These are phyloP conservation scores for Orbilia quercus DNA, from an alignment of 2,329 filamentous ascomycete genomes.

Conservation along the genomic window DNA sequence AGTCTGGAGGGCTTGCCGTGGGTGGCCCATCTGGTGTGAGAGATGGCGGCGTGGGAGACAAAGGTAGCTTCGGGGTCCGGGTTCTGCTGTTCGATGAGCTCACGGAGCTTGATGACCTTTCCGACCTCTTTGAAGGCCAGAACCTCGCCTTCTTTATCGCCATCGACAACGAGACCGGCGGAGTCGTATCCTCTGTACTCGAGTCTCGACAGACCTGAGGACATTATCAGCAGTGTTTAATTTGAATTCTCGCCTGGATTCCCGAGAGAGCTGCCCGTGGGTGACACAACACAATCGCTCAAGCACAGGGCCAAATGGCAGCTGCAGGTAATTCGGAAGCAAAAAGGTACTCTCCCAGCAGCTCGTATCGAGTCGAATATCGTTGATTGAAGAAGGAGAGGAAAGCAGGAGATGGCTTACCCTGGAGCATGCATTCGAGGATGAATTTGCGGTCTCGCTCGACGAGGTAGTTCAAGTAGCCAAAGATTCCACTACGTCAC, in stretches of 20 bases:
- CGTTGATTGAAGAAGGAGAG: not conserved
- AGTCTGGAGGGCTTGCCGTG: constrained; percentile 91
- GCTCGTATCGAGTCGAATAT: too few relatives aligned
- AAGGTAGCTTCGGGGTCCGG: constrained; percentile 91
- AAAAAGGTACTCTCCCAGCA: not conserved
- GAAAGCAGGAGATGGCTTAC: constrained; percentile 68
- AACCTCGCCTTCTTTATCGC: constrained; percentile 98
- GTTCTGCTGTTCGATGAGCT: constrained; percentile 85
- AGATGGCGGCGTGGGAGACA: constrained; percentile 97
- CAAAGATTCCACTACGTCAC: constrained; percentile 82
- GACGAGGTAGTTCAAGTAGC: constrained; percentile 99
- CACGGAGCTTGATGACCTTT: constrained; percentile 96
- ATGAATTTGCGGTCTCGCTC: constrained; percentile 99
- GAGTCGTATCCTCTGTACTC: constrained; percentile 99
- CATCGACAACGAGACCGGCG: constrained; percentile 92
- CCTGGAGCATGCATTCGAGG: constrained; percentile 94
- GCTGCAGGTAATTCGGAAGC: too few relatives aligned
- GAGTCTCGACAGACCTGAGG: constrained; percentile 90
- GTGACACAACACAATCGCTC: constrained; percentile 10
- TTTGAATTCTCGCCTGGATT: constrained; percentile 57
- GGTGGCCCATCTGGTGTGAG: constrained; percentile 98
- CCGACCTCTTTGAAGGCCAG: constrained; percentile 98
- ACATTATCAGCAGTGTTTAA: too few relatives aligned
- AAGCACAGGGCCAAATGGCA: too few relatives aligned
- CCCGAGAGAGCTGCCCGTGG: not conserved